Evolutionary conservation across 2,329 filamentous ascomycete genomes (phyloP).

Genomic region (Scedosporium boydii): DNA sequence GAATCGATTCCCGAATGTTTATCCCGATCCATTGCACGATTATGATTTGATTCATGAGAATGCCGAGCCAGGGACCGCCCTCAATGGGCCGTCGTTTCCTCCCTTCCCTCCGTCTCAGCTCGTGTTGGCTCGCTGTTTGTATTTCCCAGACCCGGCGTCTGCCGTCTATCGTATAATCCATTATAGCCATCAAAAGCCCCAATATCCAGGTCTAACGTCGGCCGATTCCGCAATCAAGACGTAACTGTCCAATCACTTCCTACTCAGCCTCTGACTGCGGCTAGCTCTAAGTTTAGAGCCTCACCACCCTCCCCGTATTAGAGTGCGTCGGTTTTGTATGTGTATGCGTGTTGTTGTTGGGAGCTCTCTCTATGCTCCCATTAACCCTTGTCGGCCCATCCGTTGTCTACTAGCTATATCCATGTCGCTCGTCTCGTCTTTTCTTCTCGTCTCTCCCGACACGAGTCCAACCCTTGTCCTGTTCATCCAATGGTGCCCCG

Average conservation of each 20-base stretch:
- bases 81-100: background rate
- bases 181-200: background rate
- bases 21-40: background rate
- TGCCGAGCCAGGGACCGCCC: background rate
- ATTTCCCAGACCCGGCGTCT: background rate
- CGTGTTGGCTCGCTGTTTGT: background rate
- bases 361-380: background rate
- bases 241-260: background rate
- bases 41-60: background rate
- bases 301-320: background rate
- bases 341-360: background rate
- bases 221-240: background rate
- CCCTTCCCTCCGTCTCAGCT: background rate
- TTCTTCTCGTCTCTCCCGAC: background rate
- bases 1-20: background rate
- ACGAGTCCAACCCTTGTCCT: background rate
- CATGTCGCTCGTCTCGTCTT: background rate
- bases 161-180: background rate
- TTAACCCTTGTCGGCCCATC: background rate
- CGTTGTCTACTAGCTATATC: background rate
- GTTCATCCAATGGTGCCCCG: background rate
- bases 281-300: background rate
- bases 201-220: background rate
- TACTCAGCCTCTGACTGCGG: background rate
- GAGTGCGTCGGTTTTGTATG: background rate